Evolutionary conservation across 306 rosid species (phyloP), one percentile per base, ranked within the genome.

Genomic region (Arachis hypogaea): DNA sequence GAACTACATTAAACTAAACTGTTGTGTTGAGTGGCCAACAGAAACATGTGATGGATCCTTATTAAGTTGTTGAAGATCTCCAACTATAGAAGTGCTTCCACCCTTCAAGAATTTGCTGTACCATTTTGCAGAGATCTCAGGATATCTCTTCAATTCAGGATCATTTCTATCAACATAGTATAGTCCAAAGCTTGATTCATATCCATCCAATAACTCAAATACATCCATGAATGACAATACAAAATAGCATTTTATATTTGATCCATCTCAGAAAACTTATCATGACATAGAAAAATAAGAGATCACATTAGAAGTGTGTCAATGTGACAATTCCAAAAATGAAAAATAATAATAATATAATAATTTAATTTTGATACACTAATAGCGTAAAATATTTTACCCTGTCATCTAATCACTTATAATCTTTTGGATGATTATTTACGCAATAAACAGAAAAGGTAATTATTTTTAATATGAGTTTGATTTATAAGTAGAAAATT

Each of bases 111-210:
- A 85, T 2, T 1, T 16, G 1, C 54, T 66, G 45, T 82, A 85
- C 85, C 85, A 82, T 11, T 77, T 45, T 43, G 85, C 83, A 4
- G 83, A 85, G 14, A 85, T 75, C 52, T 82, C 82, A 16, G 86
- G 86, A 47, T 77, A 72, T 72, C 89, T 82, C 63, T 22, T 85
- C 71, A 82, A 28, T 55, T 85, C 9, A 0, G 58, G 58, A 52
- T 52, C 29, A 14, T 52, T n/a, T 0, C 9, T 2, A 52, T 52
- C 58, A 52, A 52, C 58, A 10, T 52, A 52, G 9, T 52, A 52
- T 14, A 52, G 64, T 1, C 85, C 85, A 36, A n/a, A 85, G 72
- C 79, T 66, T 0, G 81, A 43, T 40, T 5, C 7, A 7, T 62
- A 80, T 55, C 73, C 85, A 50, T 30, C 81, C 51, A 85, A 6